A percentile compares a stretch with the other conserved stretches of the same genome.
phyloP scores from a whole-genome alignment of 768 basidiomycete genomes.

The Boletus reticulatus region DNA sequence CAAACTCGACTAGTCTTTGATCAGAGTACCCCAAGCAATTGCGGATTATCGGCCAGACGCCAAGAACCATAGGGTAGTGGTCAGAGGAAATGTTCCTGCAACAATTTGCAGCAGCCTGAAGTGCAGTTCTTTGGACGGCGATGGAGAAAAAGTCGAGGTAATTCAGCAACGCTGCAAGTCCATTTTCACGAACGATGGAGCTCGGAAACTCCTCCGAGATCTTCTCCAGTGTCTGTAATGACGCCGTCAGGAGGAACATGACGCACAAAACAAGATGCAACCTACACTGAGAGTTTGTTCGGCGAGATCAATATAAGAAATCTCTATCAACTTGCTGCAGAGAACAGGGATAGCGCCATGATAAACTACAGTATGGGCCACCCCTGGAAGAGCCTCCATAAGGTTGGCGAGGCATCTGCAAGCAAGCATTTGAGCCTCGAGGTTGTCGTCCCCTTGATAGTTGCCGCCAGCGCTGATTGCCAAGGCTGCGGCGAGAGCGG shows the following conservation, averaged over 20 bases:
- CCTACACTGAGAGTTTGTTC: constrained; percentile 97
- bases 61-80: constrained; percentile 83
- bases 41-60: constrained; percentile 90
- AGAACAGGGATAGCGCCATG: constrained; percentile 98
- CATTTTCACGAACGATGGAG: constrained; percentile 94
- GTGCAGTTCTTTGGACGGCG: constrained; percentile 92
- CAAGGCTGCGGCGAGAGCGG: constrained; percentile 82
- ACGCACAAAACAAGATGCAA: constrained; percentile 17
- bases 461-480: constrained; percentile 73
- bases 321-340: constrained; percentile 96
- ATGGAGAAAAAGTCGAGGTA: constrained; percentile 99
- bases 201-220: constrained; percentile 97
- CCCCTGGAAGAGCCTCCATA: constrained; percentile 98
- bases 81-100: constrained; percentile 91
- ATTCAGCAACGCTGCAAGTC: constrained; percentile 87
- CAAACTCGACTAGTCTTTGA: constrained; percentile 96
- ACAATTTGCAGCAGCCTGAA: constrained; percentile 96
- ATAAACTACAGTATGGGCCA: constrained; percentile 96
- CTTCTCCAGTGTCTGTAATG: constrained; percentile 87
- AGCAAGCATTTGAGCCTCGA: constrained; percentile 93
- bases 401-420: constrained; percentile 96
- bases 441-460: constrained; percentile 79
- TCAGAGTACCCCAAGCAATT: constrained; percentile 91
- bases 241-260: constrained; percentile 12
- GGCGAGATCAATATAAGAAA: constrained; percentile 96